Evolutionary conservation across 2,329 filamentous ascomycete genomes (phyloP), one percentile per base, ranked within the genome.

Genomic region (Fusarium dlaminii): DNA sequence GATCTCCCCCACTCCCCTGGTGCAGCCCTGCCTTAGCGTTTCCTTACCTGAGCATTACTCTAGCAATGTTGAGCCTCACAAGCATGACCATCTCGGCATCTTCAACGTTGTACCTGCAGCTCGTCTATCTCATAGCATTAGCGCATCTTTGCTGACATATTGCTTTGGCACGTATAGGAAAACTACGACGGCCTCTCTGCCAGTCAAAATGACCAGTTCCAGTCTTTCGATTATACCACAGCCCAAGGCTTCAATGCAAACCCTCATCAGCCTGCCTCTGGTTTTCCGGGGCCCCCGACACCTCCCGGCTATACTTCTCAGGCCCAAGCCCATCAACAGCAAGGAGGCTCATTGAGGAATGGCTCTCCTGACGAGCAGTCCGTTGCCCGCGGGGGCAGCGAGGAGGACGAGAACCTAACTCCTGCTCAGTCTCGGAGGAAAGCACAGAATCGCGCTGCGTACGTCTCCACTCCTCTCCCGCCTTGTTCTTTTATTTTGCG

Each of bases 381-480:
- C 78, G 52, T 72, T 75, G 37, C 57, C 27, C 80, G 79, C 43
- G 81, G 78, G 30, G 87, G 84, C 24, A 89, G 89, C 77, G 90
- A 89, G 42, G 88, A 90, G 17, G 89, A 88, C 34, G 88, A 88
- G 51, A 83, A 86, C 57, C 63, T 89, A 78, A 90, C 87, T 29
- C 89, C 88, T 1, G 88, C 88, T 11, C 88, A 90, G 77, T 88
- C 87, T 17, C 84, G 87, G 76, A 85, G 89, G 69, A 90, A 90
- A 79, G 89, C 88, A 49, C 89, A 90, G 80, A 90, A 90, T 72
- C 84, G 89, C 75, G 88, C 88, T 75, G 89, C 89, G 89, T 90
- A 85, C 74, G 89, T 89, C 18, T 52, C 22, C 14, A 57, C 56
- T 36, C 42, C 4, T 30, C n/a, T 40, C 40, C 22, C n/a, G 36